Base-by-base conservation (phyloP, 495 filamentous ascomycete species). In the Daldinia concentrica region DNA sequence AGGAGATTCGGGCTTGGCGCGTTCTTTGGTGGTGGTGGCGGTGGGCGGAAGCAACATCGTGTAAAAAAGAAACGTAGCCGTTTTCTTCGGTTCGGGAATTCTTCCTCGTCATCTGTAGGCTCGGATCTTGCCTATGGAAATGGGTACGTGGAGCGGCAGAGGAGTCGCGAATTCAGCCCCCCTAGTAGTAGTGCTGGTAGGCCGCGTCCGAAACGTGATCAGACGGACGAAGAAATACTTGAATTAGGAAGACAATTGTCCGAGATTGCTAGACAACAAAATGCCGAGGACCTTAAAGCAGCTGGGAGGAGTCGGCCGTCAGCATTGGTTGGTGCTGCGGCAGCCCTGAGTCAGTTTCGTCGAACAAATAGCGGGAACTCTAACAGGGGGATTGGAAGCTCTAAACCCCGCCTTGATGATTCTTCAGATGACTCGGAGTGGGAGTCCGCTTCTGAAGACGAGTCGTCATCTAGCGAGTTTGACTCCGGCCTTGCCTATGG, bases 51-150 rank as follows among this genome's bases (percentile, higher is more conserved):
- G 26, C 75, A 73, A 37, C 72, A 73, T 62, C 76, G 77, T 62
- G 65, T 77, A 60, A 78, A 69, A 52, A 80, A 82, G 74, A 82
- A 79, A 70, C 82, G 84, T 34, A 82, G 76, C 57, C 78, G 80
- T 36, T 77, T 83, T 30, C 77, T 86, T 19, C 79, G 77, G 54
- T 75, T 69, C 32, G 82, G 80, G 37, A 87, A 86, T 71, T 80
- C 77, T 22, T 85, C 82, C 17, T 81, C 80, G 4, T 84, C 81
- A 6, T 83, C 82, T 4, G 77, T 86, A 41, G 81, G 85, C 56
- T 82, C 80, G 45, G 85, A 87, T 58, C 71, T 88, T 48, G 86
- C 85, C 24, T 88, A 88, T 65, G 86, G 86, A 36, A 81, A 77
- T 17, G 86, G 85, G 8, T 88, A 85, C 67, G 77, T 87, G 48